Conservation (phyloP, 345 rosid species). For the Gynandropsis gynandra region DNA sequence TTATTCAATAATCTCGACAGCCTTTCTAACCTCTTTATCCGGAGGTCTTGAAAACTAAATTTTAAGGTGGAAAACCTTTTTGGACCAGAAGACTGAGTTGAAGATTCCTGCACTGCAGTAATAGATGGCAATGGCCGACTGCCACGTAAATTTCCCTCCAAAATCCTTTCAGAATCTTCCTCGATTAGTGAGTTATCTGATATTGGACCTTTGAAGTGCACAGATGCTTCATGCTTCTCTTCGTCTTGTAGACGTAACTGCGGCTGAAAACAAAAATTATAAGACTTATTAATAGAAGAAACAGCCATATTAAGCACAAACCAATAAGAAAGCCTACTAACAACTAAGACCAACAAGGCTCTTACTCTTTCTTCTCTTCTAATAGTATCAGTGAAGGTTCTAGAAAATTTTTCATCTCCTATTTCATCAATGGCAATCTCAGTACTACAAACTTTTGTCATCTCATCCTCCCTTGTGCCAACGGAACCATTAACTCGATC, state of each 20-base stretch:
- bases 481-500: constrained; percentile 32
- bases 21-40: constrained; percentile 55
- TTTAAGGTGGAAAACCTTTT: constrained; percentile 52
- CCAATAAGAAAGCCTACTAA: constrained; percentile 9
- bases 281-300: constrained; percentile 10
- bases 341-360: constrained; percentile 6
- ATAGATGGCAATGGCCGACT: constrained; percentile 36
- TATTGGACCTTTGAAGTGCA: constrained; percentile 30
- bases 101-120: constrained; percentile 35
- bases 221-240: constrained; percentile 25
- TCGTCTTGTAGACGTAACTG: constrained; percentile 30
- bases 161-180: constrained; percentile 25
- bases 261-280: constrained; percentile 1
- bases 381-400: constrained; percentile 22
- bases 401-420: constrained; percentile 25
- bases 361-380: constrained; percentile 39
- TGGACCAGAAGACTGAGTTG: constrained; percentile 40
- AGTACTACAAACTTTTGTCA: constrained; percentile 28
- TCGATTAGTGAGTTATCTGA: constrained; percentile 28
- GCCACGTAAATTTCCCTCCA: constrained; percentile 32
- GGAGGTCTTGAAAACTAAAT: constrained; percentile 65
- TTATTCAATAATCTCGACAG: constrained; percentile 38
- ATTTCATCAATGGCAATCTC: constrained; percentile 29
- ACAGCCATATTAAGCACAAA: constrained; percentile 3
- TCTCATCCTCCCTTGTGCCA: constrained; percentile 27